Conservation (phyloP, 371 early-diverging fungal genomes). For the Batkoa obscura region DNA sequence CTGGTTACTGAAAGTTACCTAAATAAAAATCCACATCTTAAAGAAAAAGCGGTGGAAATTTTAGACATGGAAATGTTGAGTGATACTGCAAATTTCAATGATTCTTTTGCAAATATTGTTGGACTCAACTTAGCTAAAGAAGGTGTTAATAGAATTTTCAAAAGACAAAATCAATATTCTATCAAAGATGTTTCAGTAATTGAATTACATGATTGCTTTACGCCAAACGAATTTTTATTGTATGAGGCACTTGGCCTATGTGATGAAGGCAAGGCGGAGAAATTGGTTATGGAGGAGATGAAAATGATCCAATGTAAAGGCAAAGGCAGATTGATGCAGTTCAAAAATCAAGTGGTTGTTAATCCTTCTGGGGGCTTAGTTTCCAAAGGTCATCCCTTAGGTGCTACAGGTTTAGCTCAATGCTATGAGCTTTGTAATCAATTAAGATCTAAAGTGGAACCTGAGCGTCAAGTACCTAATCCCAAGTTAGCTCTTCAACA, state of each 20-base stretch:
- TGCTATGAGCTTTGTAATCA: conserved; percentile 47
- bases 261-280: conserved; percentile 37
- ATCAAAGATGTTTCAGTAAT: conserved; percentile 42
- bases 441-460: conserved; percentile 42
- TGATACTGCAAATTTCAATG: conserved; percentile 38
- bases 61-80: conserved; percentile 51
- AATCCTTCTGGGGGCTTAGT: conserved; percentile 64
- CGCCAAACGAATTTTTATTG: conserved; percentile 58
- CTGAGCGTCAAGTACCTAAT: conserved; percentile 45
- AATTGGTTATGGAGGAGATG: conserved; percentile 19
- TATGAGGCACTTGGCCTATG: conserved; percentile 58
- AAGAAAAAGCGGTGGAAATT: conserved; percentile 49
- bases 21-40: conserved; percentile 26
- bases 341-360: conserved; percentile 24
- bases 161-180: conserved; percentile 31
- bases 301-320: conserved; percentile 31
- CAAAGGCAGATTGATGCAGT: conserved; percentile 9
- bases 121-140: conserved; percentile 52
- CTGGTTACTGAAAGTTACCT: conserved; percentile 50
- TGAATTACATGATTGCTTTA: conserved; percentile 68
- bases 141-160: conserved; percentile 34
- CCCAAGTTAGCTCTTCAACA: conserved; percentile 50
- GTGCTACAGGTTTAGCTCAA: conserved; percentile 65
- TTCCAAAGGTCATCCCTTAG: conserved; percentile 65
- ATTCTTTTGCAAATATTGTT: conserved; percentile 41